Evolutionary conservation across 306 rosid genomes (phyloP), one percentile per base, ranked within the genome.

Genomic region (Cucumis hystrix): DNA sequence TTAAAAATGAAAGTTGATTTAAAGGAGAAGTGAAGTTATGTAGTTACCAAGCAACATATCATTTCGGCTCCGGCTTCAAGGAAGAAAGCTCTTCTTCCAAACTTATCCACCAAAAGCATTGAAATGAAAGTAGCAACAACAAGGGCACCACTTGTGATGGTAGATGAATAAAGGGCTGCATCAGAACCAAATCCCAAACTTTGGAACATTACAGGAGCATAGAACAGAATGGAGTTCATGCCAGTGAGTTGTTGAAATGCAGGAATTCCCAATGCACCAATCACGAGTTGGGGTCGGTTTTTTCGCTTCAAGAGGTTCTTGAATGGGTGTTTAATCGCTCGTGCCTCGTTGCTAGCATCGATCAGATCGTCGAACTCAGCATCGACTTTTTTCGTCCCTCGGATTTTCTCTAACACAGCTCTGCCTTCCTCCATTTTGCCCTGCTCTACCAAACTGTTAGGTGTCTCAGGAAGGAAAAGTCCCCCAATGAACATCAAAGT

Each of bases 191-290:
- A 92, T 15, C 99, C 99, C 79, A 96, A 70, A 78, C 97, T 96
- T 84, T 96, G 98, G 51, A 96, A 96, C 45, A 96, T 91, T 78
- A 96, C 99, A 1, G 99, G 99, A 6, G 99, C 99, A 67, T 96
- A 96, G 85, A 96, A 92, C 80, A 96, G 97, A 57, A 96, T 96
- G 16, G 99, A 96, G 87, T 89, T 92, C 83, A 89, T 96, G 70
- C 99, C 99, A 0, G 99, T 96, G 76, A 96, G 88, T 74, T 96
- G 99, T 77, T 96, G 99, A 81, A 96, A 96, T 47, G 97, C 98
- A 8, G 97, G 98, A 74, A 96, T 92, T 47, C 92, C 98, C 84
- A 96, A 78, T 43, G 98, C 97, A 6, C 99, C 99, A 6, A 96
- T 88, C n/a, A 96, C 20, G n/a, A 96, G 80, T 47, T 96, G 98